Base-by-base conservation (phyloP, 2,329 filamentous ascomycete genomes). In the Arthrobotrys sphaeroides region DNA sequence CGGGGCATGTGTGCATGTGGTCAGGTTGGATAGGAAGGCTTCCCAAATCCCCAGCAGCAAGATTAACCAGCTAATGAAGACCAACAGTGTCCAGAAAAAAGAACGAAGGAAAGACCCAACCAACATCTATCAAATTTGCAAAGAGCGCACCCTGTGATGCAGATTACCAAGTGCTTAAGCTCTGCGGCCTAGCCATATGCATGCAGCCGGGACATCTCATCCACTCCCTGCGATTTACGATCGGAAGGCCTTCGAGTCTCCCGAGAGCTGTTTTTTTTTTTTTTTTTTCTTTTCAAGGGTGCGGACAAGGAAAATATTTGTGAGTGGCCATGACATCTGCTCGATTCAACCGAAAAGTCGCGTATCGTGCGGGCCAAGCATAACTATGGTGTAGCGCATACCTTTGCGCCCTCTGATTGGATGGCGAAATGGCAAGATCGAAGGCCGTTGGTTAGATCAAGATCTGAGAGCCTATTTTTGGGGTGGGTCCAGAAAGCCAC, bases 401-500 rank as follows among this genome's bases (percentile, higher is more conserved):
- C 16, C 13, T 55, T 18, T 13, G 26, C 20, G 18, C 3, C 13
- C 9, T 75, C 47, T 69, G 57, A 75, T 75, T 69, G 72, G 72
- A 36, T 31, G 40, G 28, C 13, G 22, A 42, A 40, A 68, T 75
- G 61, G 72, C 53, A 55, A 64, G 72, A 75, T 75, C 72, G 57
- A 62, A 57, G 45, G 10, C 47, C 43, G 64, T 67, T 68, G 43
- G 24, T 68, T 28, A 53, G 70, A 75, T 75, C 64, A 65, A 69
- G 72, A 75, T 75, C 72, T 75, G 45, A 49, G 70, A 47, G 57
- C 49, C 64, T 75, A 75, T 75, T 75, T 75, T 75, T 75, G 72
- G 70, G 72, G 45, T 49, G 70, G 61, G 55, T 33, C 55, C n/a
- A 43, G 40, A 62, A 49, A 66, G 55, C 40, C 45, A 45, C 69